Conservation (phyloP, 1,284 basidiomycete species). For the Inonotus obliquus region DNA sequence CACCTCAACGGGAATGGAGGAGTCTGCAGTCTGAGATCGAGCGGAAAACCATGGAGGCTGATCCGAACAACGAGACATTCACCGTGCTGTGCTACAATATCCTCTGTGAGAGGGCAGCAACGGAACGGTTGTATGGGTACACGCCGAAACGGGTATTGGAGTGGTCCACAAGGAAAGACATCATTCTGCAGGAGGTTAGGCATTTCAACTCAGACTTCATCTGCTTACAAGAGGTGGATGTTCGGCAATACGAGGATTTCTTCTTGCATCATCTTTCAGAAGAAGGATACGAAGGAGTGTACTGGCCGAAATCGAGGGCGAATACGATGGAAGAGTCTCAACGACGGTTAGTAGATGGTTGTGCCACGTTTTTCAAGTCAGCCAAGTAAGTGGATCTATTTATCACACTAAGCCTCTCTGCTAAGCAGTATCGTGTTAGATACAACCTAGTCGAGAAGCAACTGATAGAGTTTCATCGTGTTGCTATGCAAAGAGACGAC, state of each 20-base stretch:
- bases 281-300: slow-evolving; percentile 88
- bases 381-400: slow-evolving; percentile 61
- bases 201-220: slow-evolving; percentile 86
- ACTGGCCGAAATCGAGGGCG: slow-evolving; percentile 92
- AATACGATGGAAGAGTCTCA: slow-evolving; percentile 92
- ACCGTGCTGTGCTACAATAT: slow-evolving; percentile 92
- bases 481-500: slow-evolving; percentile 91
- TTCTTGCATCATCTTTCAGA: slow-evolving; percentile 77
- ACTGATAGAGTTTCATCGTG: slow-evolving; percentile 90
- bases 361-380: slow-evolving; percentile 94
- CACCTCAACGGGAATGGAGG: slow-evolving; percentile 84
- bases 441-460: slow-evolving; percentile 94
- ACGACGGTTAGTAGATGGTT: slow-evolving; percentile 88
- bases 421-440: slow-evolving; percentile 37
- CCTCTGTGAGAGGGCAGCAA: slow-evolving; percentile 89
- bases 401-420: slow-evolving; percentile 15
- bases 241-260: slow-evolving; percentile 91
- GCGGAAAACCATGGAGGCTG: slow-evolving; percentile 49
- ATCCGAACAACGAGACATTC: slow-evolving; percentile 68
- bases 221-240: slow-evolving; percentile 94
- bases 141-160: slow-evolving; percentile 94
- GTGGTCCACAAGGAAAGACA: slow-evolving; percentile 93
- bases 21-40: slow-evolving; percentile 69
- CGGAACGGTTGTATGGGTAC: slow-evolving; percentile 90
- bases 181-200: slow-evolving; percentile 86